Conservation (phyloP, 768 basidiomycete genomes). For the Hortiboletus campestris region DNA sequence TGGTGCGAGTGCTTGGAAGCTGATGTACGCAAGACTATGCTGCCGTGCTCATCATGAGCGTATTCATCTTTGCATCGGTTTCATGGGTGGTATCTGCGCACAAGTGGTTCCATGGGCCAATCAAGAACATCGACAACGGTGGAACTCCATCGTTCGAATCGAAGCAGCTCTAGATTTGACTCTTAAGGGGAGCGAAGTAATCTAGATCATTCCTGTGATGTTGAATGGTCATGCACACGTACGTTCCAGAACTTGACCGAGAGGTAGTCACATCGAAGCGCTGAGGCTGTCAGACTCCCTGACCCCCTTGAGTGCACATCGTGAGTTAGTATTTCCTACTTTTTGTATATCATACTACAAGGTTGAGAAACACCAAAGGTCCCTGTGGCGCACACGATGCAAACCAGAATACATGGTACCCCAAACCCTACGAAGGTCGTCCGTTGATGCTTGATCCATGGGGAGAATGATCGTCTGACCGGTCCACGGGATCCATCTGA, state of each 20-base stretch:
- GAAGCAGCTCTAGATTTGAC: constrained; percentile 9
- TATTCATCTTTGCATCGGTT: constrained; percentile 60
- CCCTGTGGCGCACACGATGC: not conserved
- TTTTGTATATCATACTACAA: not conserved
- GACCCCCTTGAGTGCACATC: not conserved
- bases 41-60: constrained; percentile 60
- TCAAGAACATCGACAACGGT: constrained; percentile 44
- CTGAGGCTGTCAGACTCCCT: not conserved
- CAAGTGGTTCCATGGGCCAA: constrained; percentile 70
- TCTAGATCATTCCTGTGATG: not conserved
- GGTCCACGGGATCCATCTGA: constrained; percentile 14
- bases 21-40: constrained; percentile 52
- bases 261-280: not conserved
- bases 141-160: constrained; percentile 1
- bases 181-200: not conserved
- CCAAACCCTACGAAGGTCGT: constrained; percentile 18
- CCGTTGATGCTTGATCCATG: constrained; percentile 25
- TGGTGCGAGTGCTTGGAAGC: not conserved
- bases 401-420: not conserved
- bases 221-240: not conserved
- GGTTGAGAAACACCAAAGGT: not conserved
- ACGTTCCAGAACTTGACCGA: not conserved
- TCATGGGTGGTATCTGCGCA: constrained; percentile 68
- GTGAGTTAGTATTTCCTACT: not conserved
- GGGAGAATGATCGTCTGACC: constrained; percentile 21